Evolutionary conservation across 257 asterid genomes (phyloP).

Genomic region (Gentiana dahurica): DNA sequence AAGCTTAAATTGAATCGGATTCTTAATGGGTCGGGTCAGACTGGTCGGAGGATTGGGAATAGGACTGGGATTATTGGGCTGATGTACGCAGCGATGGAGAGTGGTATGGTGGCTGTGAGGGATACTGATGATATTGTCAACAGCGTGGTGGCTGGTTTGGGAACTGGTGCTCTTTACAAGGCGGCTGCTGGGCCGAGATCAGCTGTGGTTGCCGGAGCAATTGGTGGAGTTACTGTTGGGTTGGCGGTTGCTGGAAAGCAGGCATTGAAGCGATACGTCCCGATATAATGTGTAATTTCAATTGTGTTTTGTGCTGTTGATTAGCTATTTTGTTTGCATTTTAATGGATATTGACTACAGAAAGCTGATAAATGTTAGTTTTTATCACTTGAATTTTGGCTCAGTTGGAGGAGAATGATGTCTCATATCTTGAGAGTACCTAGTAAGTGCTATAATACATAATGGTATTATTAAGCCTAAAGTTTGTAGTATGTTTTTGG

Average conservation of each 20-base stretch:
- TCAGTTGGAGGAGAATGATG: too few relatives aligned
- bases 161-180: slow-evolving; percentile 40
- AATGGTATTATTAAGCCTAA: too few relatives aligned
- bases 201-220: slow-evolving; percentile 42
- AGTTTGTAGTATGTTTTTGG: too few relatives aligned
- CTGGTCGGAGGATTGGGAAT: slow-evolving; percentile 67
- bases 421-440: too few relatives aligned
- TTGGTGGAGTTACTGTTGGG: slow-evolving; percentile 37
- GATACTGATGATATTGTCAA: slow-evolving; percentile 33
- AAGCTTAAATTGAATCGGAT: slow-evolving; percentile 70
- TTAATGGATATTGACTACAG: too few relatives aligned
- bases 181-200: slow-evolving; percentile 45
- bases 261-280: slow-evolving; percentile 37
- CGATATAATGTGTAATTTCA: slow-evolving; percentile 18
- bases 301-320: not conserved
- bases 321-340: too few relatives aligned
- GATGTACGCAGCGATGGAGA: slow-evolving; percentile 79
- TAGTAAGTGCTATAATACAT: too few relatives aligned
- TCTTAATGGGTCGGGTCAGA: slow-evolving; percentile 75
- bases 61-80: slow-evolving; percentile 77
- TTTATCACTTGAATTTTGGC: too few relatives aligned
- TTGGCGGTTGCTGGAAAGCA: slow-evolving; percentile 38
- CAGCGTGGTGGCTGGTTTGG: slow-evolving; percentile 36
- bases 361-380: too few relatives aligned
- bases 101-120: slow-evolving; percentile 55